phyloP scores from a whole-genome alignment of 2,329 filamentous ascomycete genomes.

The Sodiomyces alkalinus region DNA sequence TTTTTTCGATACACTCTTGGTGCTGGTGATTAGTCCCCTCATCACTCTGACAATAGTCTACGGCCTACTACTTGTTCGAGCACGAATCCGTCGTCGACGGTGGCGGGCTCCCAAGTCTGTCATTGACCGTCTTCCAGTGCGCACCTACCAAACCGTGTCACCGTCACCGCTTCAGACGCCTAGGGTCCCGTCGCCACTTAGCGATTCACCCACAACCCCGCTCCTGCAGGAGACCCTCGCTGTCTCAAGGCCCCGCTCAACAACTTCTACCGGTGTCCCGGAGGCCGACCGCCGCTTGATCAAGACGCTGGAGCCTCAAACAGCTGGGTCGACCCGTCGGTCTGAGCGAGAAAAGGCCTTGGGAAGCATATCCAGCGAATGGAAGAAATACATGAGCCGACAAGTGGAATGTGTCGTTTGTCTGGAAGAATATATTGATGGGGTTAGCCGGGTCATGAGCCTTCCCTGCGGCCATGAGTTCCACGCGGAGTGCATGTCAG shows the following conservation, averaged over 20 bases:
- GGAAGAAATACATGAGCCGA: slow-evolving; percentile 51
- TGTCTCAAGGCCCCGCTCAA: not conserved
- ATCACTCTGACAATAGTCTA: slow-evolving; percentile 91
- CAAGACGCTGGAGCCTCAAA: slow-evolving; percentile 18
- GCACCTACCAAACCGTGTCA: slow-evolving; percentile 81
- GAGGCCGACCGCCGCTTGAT: slow-evolving; percentile 7
- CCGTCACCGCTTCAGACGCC: slow-evolving; percentile 41
- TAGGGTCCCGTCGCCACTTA: slow-evolving; percentile 45
- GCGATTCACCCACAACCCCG: slow-evolving; percentile 62
- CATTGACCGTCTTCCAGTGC: slow-evolving; percentile 84
- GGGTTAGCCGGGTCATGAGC: slow-evolving; percentile 90
- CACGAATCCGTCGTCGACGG: slow-evolving; percentile 72
- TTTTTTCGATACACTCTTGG: slow-evolving; percentile 91
- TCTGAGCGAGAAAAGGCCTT: slow-evolving; percentile 33
- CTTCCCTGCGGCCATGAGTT: slow-evolving; percentile 96
- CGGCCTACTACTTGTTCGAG: slow-evolving; percentile 70
- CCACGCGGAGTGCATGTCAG: slow-evolving; percentile 96
- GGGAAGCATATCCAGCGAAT: slow-evolving; percentile 31
- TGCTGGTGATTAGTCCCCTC: slow-evolving; percentile 86
- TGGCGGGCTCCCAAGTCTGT: slow-evolving; percentile 98
- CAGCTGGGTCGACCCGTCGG: slow-evolving; percentile 13
- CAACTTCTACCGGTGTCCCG: not conserved
- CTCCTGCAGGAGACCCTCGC: slow-evolving; percentile 45
- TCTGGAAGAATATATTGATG: slow-evolving; percentile 89
- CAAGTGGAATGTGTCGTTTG: slow-evolving; percentile 91